Conservation (phyloP, 2,329 filamentous ascomycete species). For the Macrophomina tecta region DNA sequence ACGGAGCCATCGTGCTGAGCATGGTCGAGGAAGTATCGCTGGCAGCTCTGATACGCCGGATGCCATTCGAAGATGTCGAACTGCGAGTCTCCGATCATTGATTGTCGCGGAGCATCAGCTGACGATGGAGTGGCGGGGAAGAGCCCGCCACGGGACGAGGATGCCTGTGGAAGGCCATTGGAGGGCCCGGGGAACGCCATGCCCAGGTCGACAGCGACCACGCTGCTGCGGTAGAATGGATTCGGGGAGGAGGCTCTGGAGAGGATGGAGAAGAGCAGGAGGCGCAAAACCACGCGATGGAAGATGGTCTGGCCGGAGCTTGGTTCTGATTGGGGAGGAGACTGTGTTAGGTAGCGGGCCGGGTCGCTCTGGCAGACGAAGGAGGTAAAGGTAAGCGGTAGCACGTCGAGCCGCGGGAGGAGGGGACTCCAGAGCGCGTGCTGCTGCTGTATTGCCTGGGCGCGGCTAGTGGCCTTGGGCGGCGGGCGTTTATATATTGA, state of each 20-base stretch:
- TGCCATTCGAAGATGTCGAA: conserved; percentile 94
- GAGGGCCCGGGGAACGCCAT: conserved; percentile 28
- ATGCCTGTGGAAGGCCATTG: conserved; percentile 27
- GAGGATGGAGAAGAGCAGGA: background rate
- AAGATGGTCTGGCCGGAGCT: background rate
- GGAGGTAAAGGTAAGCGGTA: conserved; percentile 13
- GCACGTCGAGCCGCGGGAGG: conserved; percentile 10
- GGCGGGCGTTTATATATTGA: conserved; percentile 23
- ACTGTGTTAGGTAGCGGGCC: conserved; percentile 4
- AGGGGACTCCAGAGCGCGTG: conserved; percentile 3
- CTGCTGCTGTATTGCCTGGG: conserved; percentile 14
- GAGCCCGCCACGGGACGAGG: conserved; percentile 25
- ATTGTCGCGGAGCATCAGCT: conserved; percentile 25
- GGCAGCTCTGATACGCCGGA: conserved; percentile 86
- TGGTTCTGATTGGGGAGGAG: background rate
- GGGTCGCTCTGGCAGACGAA: conserved; percentile 14
- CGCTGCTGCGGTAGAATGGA: background rate
- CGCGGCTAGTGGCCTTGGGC: conserved; percentile 22
- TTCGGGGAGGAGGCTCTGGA: background rate
- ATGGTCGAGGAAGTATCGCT: conserved; percentile 88
- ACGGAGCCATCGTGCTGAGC: conserved; percentile 83
- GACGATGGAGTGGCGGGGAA: conserved; percentile 26
- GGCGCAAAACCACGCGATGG: background rate
- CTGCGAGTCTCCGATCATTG: conserved; percentile 50
- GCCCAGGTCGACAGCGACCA: background rate